A percentile compares a stretch with the other conserved stretches of the same genome.
Evolutionary conservation across 768 basidiomycete species (phyloP).

Genomic region (Boletus reticuloceps): DNA sequence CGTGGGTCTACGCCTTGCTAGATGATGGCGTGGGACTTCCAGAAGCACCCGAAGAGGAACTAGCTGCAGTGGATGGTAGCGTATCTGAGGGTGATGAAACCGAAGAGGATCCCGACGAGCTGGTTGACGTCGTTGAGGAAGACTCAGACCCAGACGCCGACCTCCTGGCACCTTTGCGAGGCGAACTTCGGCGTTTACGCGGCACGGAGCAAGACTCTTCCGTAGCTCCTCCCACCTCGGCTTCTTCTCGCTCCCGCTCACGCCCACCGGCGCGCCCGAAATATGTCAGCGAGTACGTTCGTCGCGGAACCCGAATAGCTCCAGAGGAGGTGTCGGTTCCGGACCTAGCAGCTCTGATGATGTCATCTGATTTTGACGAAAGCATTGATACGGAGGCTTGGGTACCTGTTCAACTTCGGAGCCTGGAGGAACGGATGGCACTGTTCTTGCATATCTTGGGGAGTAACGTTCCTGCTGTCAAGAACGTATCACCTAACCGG

Average conservation of each 20-base stretch:
- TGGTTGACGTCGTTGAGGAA: slow-evolving; percentile 68
- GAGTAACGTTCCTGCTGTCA: slow-evolving; percentile 51
- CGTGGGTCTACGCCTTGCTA: slow-evolving; percentile 66
- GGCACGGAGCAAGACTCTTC: slow-evolving; percentile 35
- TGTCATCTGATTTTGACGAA: slow-evolving; percentile 32
- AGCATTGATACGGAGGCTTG: slow-evolving; percentile 21
- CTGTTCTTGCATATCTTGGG: slow-evolving; percentile 55
- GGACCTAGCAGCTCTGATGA: slow-evolving; percentile 47
- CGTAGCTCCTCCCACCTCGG: slow-evolving; percentile 28
- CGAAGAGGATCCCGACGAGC: slow-evolving; percentile 53
- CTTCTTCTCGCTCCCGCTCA: slow-evolving; percentile 33
- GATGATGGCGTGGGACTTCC: slow-evolving; percentile 67
- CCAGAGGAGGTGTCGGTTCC: slow-evolving; percentile 55
- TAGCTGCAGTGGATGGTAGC: slow-evolving; percentile 18
- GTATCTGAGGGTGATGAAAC: slow-evolving; percentile 27
- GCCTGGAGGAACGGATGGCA: slow-evolving; percentile 49
- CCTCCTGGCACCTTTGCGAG: slow-evolving; percentile 65
- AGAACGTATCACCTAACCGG: slow-evolving; percentile 43
- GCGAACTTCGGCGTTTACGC: slow-evolving; percentile 60
- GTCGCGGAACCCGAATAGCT: slow-evolving; percentile 66
- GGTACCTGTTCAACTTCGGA: slow-evolving; percentile 47
- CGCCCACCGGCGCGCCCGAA: slow-evolving; percentile 20
- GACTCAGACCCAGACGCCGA: slow-evolving; percentile 49
- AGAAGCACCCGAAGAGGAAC: slow-evolving; percentile 21
- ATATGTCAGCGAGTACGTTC: slow-evolving; percentile 53